Evolutionary conservation across 345 rosid species (phyloP), one percentile per base, ranked within the genome.

Genomic region (Eucalyptus lansdowneana): DNA sequence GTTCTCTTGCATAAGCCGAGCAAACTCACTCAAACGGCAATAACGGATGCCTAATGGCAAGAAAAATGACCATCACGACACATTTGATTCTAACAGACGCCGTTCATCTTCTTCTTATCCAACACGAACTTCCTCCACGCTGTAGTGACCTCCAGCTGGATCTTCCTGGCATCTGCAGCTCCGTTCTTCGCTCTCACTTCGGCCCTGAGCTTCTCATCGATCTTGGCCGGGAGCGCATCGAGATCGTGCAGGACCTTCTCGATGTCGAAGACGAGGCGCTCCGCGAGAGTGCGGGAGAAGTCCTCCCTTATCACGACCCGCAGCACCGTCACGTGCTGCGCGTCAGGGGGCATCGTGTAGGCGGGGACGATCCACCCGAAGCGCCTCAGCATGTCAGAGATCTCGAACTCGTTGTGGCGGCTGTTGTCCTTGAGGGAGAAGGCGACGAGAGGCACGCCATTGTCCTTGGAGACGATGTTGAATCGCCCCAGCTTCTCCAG

Each of bases 371-470:
- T 94, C 95, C 96, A 94, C 5, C 96, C 96, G 62, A 91, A 94
- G 15, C 96, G 92, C 53, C 96, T 87, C 65, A 94, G 90, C 91
- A 87, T 83, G 34, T 94, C 95, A 2, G 96, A 89, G 56, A 94
- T 90, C 90, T 94, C 94, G 87, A 96, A 95, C 92, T 96, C 98
- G 87, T 90, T 90, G 92, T 96, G 96, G 50, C 81, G 17, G 91
- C 92, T 92, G 87, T 87, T 93, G 93, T 96, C 96, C 87, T 95
- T 95, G 87, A 96, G 91, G 10, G 97, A 95, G 91, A 96, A 96
- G 90, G 98, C 98, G 51, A 96, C 97, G 31, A 96, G 93, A 22
- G 98, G 97, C 9, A 96, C 98, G 2, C 98, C 98, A 10, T 91
- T 80, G 89, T 95, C 95, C 88, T 96, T 95, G 10, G 98, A 96